Percentiles rank a stretch among this genome's conserved stretches.
Evolutionary conservation across 257 asterid species (phyloP).

Genomic region (Salvia miltiorrhiza): DNA sequence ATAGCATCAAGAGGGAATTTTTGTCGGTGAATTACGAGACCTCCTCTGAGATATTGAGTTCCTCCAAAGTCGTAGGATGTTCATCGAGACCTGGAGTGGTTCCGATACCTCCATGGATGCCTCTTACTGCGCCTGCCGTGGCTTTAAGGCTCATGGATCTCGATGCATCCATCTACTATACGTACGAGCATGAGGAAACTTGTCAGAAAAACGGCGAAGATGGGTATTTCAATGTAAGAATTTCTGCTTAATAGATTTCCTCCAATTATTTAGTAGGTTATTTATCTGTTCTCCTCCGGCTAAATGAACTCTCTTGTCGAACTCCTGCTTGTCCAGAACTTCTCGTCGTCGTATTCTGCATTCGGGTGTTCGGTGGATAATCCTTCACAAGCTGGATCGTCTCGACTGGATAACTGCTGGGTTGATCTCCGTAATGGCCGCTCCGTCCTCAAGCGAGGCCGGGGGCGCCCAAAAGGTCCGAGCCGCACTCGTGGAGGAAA

Average conservation of each 20-base stretch:
- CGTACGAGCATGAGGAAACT: conserved; percentile 43
- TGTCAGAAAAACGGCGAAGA: conserved; percentile 33
- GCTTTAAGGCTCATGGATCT: conserved; percentile 77
- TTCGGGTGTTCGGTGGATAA: conserved; percentile 26
- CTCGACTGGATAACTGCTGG: conserved; percentile 32
- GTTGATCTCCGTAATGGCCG: conserved; percentile 31
- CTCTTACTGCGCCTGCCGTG: conserved; percentile 73
- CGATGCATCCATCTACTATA: conserved; percentile 60
- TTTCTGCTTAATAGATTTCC: neutral
- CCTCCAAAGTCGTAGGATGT: conserved; percentile 18
- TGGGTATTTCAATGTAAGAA: conserved; percentile 42
- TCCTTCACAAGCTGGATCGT: conserved; percentile 25
- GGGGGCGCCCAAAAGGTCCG: conserved; percentile 53
- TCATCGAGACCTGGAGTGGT: conserved; percentile 30
- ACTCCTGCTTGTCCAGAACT: conserved; percentile 33
- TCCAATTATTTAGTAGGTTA: neutral
- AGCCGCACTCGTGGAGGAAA: conserved; percentile 42
- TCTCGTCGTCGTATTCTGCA: conserved; percentile 33
- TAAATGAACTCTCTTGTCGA: neutral
- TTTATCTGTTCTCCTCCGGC: neutral
- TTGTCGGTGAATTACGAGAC: conserved; percentile 53
- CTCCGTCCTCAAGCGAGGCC: conserved; percentile 37
- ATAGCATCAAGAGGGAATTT: conserved; percentile 58
- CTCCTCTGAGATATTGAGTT: conserved; percentile 47
- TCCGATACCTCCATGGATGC: conserved; percentile 77